Base-by-base conservation (phyloP, 192 early-diverging fungal genomes). In the Coemansia sp. region DNA sequence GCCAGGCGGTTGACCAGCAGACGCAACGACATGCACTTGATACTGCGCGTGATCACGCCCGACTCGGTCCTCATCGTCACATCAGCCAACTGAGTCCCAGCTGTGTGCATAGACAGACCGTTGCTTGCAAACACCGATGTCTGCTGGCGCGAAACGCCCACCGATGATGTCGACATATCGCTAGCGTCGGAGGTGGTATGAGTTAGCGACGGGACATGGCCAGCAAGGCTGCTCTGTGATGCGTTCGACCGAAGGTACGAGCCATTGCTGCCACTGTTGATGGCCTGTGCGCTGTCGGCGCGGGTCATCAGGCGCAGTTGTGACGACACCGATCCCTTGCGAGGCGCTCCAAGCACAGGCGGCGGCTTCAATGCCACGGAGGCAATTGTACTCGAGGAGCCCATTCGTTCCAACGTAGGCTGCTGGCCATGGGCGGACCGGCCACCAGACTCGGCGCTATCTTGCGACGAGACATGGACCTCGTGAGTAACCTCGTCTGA, bases 1-100 rank as follows among this genome's bases (percentile, higher is more conserved):
- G 84, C 80, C 2, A 85, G 62, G 6, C 80, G 71, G 67, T 79
- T 79, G 17, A 85, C 84, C 42, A 85, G 40, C 61, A 82, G 53
- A 2, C 84, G 84, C 40, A 85, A 22, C 15, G 82, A 79, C 20
- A 79, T 73, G 42, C 59, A 67, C 59, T 77, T 83, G 45, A 82
- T 61, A 56, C 79, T 76, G n/a, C 79, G 79, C 4, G 79, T 82
- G 31, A 82, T 82, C 6, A 71, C 59, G 12, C 79, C 79, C 1
- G 73, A 62, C 56, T 76, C 79, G 2, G 79, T 82, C 59, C 66
- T 66, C 79, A 82, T 82, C 9, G 79, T 76, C 60, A 82, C 74
- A 7, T 82, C 79, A 0, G 70, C 69, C 25, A 82, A 60, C 59
- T 82, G 70, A 37, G 69, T 61, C 6, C 70, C 68, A 1, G 70